phyloP scores from a whole-genome alignment of 805 yeast species.

The Lipomyces starkeyi region DNA sequence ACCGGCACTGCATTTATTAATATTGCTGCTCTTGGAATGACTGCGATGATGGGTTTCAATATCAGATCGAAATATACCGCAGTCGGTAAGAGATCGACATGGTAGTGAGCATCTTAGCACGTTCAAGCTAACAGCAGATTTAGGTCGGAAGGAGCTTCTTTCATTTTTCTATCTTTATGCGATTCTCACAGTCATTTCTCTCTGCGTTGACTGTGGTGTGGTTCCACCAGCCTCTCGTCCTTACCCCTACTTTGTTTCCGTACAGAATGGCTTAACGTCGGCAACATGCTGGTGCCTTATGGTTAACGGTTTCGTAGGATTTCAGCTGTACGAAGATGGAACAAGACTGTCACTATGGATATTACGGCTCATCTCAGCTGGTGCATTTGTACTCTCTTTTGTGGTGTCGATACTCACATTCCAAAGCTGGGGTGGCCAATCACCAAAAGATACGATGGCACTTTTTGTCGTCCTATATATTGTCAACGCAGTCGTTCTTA shows the following conservation, averaged over 20 bases:
- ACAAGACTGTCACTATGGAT: conserved; percentile 66
- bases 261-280: conserved; percentile 76
- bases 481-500: conserved; percentile 69
- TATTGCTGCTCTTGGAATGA: conserved; percentile 69
- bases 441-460: conserved; percentile 63
- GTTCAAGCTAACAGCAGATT: not conserved
- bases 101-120: not conserved
- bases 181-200: conserved; percentile 63
- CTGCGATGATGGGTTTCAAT: conserved; percentile 74
- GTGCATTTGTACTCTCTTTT: conserved; percentile 69
- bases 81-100: conserved; percentile 54
- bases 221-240: conserved; percentile 80
- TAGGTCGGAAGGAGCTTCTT: conserved; percentile 78
- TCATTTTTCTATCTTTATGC: conserved; percentile 68
- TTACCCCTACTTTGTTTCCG: conserved; percentile 81
- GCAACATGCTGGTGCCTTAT: conserved; percentile 73
- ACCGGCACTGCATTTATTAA: conserved; percentile 87
- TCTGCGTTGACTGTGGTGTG: conserved; percentile 91
- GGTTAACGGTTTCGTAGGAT: conserved; percentile 78
- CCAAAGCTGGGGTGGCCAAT: conserved; percentile 58
- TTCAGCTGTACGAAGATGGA: conserved; percentile 96
- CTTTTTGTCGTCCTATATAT: conserved; percentile 74
- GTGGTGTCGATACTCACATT: conserved; percentile 75
- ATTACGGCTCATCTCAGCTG: conserved; percentile 57
- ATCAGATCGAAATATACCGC: conserved; percentile 90